These are phyloP conservation scores for Saposhnikovia divaricata DNA, from an alignment of 129 eudicot species.

Conservation along the genomic window DNA sequence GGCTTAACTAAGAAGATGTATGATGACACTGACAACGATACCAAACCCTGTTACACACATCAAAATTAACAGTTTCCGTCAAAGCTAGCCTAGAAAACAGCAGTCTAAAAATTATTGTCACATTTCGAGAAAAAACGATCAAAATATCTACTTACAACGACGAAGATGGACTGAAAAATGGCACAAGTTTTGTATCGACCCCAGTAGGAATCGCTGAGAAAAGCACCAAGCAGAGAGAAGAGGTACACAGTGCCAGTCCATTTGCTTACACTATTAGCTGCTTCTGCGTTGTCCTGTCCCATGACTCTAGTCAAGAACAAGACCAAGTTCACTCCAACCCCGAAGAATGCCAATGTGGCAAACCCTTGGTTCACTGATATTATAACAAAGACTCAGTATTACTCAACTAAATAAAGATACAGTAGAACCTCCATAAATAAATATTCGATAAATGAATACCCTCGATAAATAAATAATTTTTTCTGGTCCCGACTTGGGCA, in stretches of 20 bases:
- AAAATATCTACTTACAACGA: conserved; percentile 41
- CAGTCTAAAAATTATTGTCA: neutral
- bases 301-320: conserved; percentile 74
- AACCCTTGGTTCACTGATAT: conserved; percentile 81
- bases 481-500: too few relatives aligned
- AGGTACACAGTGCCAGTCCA: conserved; percentile 94
- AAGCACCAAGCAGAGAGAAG: conserved; percentile 84
- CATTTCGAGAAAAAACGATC: too few relatives aligned
- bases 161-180: conserved; percentile 80
- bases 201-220: conserved; percentile 89
- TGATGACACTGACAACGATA: conserved; percentile 52
- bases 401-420: neutral
- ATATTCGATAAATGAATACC: too few relatives aligned
- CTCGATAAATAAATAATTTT: too few relatives aligned
- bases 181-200: conserved; percentile 88
- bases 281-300: conserved; percentile 87
- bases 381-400: neutral
- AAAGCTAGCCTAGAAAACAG: neutral
- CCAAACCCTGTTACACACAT: conserved; percentile 47
- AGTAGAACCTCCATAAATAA: too few relatives aligned
- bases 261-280: conserved; percentile 82
- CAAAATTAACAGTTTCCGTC: neutral
- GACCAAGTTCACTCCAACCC: conserved; percentile 86
- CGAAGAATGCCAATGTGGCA: conserved; percentile 81
- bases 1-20: conserved; percentile 71